Base-by-base conservation (phyloP, 129 eudicot genomes). In the Chrysanthemum lavandulifolium region DNA sequence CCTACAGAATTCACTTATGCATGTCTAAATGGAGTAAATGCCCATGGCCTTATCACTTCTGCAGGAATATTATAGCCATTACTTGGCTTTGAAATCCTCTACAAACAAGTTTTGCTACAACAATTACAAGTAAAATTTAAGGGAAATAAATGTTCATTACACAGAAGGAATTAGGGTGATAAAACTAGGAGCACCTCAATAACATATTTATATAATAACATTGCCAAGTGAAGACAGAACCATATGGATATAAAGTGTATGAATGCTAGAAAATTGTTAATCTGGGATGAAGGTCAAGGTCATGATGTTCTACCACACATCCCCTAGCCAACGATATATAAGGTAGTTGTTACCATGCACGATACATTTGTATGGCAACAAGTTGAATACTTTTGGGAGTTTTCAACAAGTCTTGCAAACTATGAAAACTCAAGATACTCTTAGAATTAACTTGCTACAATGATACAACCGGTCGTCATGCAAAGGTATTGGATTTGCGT, bases 291-390 rank as follows among this genome's bases (percentile, higher is more conserved):
- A 53, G 58, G 4, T 13, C 25, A 51, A 13, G 10, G 23, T 50
- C 1, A 14, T 13, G 73, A 68, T 68, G 60, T 53, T 50, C 73
- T 49, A 50, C 19, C 73, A 68, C 13, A 18, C 73, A 68, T 68
- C 19, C 61, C 73, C 36, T 29, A 2, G 55, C 60, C 15, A 8
- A 36, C 43, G 5, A 36, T 6, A 36, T 36, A 36, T 36, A 9
- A 36, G 43, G 43, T 36, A 36, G 43, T 36, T 36, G 43, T 36
- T 36, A 36, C 40, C 43, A 36, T 5, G 43, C 43, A 36, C 43
- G 10, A 69, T 52, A 15, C 15, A 4, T 58, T 58, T 58, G 14
- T 58, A 12, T 58, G 25, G 12, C 63, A 58, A 19, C 29, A 25
- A 58, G 63, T 58, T 58, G 25, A 58, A 58, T 19, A 1, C 14